phyloP scores from a whole-genome alignment of 805 yeast species.

The Metschnikowia drakensbergensis region DNA sequence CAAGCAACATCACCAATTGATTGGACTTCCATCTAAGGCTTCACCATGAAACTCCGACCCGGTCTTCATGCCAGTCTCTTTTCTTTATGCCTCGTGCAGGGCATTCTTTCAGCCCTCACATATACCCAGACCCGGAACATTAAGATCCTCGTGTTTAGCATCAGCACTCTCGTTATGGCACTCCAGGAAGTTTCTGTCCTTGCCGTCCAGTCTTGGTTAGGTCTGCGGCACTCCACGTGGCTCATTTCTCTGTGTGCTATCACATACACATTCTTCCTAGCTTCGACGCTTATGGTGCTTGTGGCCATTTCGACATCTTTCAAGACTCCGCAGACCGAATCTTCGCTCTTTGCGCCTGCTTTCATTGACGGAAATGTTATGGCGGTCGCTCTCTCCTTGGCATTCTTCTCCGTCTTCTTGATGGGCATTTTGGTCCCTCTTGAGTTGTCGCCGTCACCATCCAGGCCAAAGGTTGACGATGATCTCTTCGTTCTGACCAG shows the following conservation, averaged over 20 bases:
- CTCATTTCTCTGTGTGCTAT: background rate
- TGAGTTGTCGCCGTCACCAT: background rate
- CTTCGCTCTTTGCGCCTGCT: background rate
- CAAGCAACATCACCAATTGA: too few relatives aligned
- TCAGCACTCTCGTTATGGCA: background rate
- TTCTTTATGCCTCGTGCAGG: conserved; percentile 11
- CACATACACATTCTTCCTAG: background rate
- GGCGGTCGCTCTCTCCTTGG: background rate
- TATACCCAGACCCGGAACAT: background rate
- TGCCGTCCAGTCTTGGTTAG: background rate
- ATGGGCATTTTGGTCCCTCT: background rate
- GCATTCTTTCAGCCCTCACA: conserved; percentile 10
- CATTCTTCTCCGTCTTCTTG: conserved; percentile 1
- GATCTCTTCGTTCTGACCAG: background rate
- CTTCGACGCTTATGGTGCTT: background rate
- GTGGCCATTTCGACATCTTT: background rate
- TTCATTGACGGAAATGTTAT: background rate
- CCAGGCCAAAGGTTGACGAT: background rate
- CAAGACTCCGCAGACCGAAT: background rate
- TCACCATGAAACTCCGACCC: background rate
- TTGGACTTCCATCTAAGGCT: background rate
- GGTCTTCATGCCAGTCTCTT: conserved; percentile 10
- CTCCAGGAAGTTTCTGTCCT: background rate
- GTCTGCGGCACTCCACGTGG: background rate
- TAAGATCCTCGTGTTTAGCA: background rate